Base-by-base conservation (phyloP, 1,284 basidiomycete species). In the Grifola frondosa region DNA sequence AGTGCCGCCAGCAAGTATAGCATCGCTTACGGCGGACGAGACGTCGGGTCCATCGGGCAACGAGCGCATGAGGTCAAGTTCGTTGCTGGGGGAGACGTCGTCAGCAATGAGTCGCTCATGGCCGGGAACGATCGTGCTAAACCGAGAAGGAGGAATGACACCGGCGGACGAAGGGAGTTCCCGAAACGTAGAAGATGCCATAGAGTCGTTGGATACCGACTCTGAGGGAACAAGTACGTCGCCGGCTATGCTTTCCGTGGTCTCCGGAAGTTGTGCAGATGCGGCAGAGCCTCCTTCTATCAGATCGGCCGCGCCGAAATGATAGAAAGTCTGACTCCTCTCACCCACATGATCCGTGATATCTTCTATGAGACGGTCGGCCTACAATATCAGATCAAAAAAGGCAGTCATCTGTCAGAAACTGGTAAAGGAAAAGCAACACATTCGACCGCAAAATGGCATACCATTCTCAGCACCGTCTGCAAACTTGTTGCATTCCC, bases 81-180 rank as follows among this genome's bases (percentile, higher is more conserved):
- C 22, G 26, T 43, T 36, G 30, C 3, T 6, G 28, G 25, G 13
- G 38, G 33, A 13, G 9, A n/a, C 17, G 31, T 11, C 1, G 23
- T 33, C 25, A 13, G 34, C 9, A 6, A 23, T 15, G 21, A 30
- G 16, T 15, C 19, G 44, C n/a, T 30, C 28, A 21, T 31, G 28
- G 25, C 34, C 31, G 16, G 10, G 30, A 15, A 51, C 42, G 10
- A 44, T 37, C 6, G 49, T 51, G 37, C 46, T 51, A 35, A 51
- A 51, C 19, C 49, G 31, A 20, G 42, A 25, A 4, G 12, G 26
- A 9, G 19, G 21, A 3, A 15, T 22, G 17, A 34, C 12, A 12
- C 16, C 19, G 10, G 34, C 37, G 6, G 48, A 52, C 11, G 53
- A 48, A 10, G 44, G 38, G 20, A 52, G 48, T n/a, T 22, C 44